Evolutionary conservation across 176 grass and related monocot species (phyloP), one percentile per base, ranked within the genome.

Genomic region (Ananas comosus): DNA sequence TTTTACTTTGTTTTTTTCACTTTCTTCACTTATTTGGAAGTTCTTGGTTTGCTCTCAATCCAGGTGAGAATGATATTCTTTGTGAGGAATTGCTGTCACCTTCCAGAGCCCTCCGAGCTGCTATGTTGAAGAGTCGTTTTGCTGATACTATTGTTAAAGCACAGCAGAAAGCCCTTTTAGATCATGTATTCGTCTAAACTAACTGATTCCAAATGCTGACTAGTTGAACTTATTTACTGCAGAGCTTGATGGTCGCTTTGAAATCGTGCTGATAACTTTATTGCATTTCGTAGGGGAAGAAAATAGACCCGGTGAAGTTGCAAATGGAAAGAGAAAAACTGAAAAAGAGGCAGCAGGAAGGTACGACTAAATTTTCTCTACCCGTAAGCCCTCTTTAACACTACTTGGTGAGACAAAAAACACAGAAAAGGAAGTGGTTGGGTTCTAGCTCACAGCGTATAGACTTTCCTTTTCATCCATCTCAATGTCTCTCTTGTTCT

Each of bases 91-190:
- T 78, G 63, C 68, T 91, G 58, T 96, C 92, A 49, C 88, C 92
- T 76, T 70, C 65, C 58, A 96, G 77, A 80, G 92, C 92, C 75
- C 85, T 96, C 50, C 88, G 92, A 66, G 79, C 81, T 75, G 92
- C 88, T 68, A 87, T 88, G 51, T 75, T 96, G 51, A 96, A 80
- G 78, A 80, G 56, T 2, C 85, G 83, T 80, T 91, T 96, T 88
- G 88, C 92, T 64, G 83, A 82, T 65, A 96, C 92, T 63, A 96
- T 96, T 21, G 78, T 91, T 49, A 96, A 96, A 82, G 88, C 88
- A 1, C 83, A 96, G 28, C 78, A 91, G 57, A 83, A 81, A 28
- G 76, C 85, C 73, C 88, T 91, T 88, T 72, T 88, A 63, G 81
- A 80, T 81, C 90, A 89, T 78, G 86, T 94, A 81, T 72, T 83